phyloP scores from a whole-genome alignment of 2,329 filamentous ascomycete species.

The Colletotrichum salicis region DNA sequence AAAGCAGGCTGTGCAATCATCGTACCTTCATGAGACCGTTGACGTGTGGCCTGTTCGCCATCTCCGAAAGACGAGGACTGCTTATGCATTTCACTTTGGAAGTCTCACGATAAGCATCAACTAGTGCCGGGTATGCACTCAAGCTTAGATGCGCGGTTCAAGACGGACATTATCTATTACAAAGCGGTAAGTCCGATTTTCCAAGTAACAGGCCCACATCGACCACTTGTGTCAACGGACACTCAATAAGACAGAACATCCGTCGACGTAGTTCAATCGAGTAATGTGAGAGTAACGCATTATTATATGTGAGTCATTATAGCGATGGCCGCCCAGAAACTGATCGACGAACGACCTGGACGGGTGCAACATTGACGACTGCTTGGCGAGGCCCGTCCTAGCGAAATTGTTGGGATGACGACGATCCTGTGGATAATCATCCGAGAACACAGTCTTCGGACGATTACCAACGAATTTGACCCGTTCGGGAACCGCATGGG shows the following conservation, averaged over 20 bases:
- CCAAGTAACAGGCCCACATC: too few species aligned
- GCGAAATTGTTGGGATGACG: neutral
- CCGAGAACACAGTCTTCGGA: neutral
- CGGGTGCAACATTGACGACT: neutral
- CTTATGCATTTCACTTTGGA: neutral
- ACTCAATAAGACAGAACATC: neutral
- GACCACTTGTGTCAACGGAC: neutral
- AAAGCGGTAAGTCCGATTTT: neutral
- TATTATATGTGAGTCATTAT: neutral
- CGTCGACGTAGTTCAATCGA: neutral
- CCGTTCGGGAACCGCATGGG: too few species aligned
- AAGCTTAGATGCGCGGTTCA: neutral
- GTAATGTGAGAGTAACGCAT: neutral
- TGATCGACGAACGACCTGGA: constrained; percentile 1
- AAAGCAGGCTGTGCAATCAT: neutral
- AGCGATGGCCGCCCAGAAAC: neutral
- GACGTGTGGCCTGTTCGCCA: neutral
- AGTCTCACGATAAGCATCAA: neutral
- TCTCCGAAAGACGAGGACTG: neutral
- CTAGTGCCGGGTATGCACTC: neutral
- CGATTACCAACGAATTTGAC: neutral
- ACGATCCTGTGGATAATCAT: neutral
- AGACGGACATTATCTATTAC: neutral
- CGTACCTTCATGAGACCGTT: neutral
- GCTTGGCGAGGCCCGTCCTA: neutral